These are phyloP conservation scores for Pontederia paniculata DNA, from an alignment of 176 grass and related monocot species.

Conservation along the genomic window DNA sequence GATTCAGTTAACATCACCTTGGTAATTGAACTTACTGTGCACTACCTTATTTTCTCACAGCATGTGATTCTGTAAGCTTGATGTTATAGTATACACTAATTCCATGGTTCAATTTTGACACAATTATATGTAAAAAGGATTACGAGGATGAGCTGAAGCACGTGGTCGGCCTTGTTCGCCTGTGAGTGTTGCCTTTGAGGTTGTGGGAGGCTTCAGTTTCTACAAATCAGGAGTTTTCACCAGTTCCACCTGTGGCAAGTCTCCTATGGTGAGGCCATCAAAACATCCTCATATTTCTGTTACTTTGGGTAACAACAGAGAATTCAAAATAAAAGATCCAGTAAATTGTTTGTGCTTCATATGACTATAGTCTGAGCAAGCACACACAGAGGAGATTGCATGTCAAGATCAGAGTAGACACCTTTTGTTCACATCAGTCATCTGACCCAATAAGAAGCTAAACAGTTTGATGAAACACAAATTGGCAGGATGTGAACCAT, in stretches of 20 bases:
- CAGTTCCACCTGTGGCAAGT: conserved; percentile 57
- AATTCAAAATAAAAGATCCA: too few relatives aligned
- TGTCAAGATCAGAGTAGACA: too few relatives aligned
- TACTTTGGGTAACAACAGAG: too few relatives aligned
- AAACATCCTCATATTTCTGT: background rate
- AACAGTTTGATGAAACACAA: background rate
- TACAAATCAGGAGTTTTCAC: conserved; percentile 88
- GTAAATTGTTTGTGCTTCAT: too few relatives aligned
- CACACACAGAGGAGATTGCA: too few relatives aligned
- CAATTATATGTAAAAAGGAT: conserved; percentile 33
- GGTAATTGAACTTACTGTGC: conserved; percentile 34
- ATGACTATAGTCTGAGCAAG: too few relatives aligned
- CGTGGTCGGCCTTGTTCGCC: conserved; percentile 84
- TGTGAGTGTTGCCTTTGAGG: conserved; percentile 84
- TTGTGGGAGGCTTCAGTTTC: conserved; percentile 43
- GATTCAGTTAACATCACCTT: conserved; percentile 80
- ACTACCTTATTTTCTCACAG: background rate
- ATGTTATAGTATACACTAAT: background rate
- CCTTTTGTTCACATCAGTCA: too few relatives aligned
- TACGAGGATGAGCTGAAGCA: conserved; percentile 86
- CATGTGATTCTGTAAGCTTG: conserved; percentile 3
- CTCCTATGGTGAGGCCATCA: conserved; percentile 46
- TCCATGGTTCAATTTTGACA: conserved; percentile 21
- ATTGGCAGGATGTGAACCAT: conserved; percentile 90
- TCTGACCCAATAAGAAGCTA: too few relatives aligned